Conservation (phyloP, 164 flowering plant species). For the Piper betle region DNA sequence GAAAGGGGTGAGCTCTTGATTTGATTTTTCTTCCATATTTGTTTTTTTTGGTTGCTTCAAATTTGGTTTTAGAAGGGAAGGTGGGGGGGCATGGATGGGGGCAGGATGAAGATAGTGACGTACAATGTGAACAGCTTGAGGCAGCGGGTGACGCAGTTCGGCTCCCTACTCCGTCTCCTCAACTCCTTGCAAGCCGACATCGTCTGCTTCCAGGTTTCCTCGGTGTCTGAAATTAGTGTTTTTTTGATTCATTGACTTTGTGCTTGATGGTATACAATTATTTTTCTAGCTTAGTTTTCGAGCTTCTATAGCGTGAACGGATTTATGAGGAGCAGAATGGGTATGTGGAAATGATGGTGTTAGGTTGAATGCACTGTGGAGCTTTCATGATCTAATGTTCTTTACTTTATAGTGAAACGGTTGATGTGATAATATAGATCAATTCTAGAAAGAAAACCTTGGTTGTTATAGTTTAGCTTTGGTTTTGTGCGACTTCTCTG, state of each 20-base stretch:
- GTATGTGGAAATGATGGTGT: background rate
- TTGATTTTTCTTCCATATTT: no score
- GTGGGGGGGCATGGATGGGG: no score
- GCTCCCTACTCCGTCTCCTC: conserved; percentile 70
- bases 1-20: no score
- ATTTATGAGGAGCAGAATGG: no score
- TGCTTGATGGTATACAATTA: background rate
- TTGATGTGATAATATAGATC: no score
- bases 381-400: no score
- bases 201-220: conserved; percentile 73
- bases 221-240: background rate
- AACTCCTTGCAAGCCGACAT: conserved; percentile 74
- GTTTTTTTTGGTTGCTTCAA: background rate
- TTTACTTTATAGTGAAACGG: no score
- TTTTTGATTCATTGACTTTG: background rate
- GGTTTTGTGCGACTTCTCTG: no score
- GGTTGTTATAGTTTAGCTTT: no score
- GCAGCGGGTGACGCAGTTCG: conserved; percentile 66
- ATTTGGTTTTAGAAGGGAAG: background rate
- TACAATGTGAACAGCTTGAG: conserved; percentile 88
- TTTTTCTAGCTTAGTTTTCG: no score
- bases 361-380: background rate
- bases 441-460: no score
- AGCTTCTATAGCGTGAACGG: no score
- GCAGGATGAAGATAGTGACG: conserved; percentile 72